These are phyloP conservation scores for Exidia glandulosa DNA, from an alignment of 768 basidiomycete species.

Conservation along the genomic window DNA sequence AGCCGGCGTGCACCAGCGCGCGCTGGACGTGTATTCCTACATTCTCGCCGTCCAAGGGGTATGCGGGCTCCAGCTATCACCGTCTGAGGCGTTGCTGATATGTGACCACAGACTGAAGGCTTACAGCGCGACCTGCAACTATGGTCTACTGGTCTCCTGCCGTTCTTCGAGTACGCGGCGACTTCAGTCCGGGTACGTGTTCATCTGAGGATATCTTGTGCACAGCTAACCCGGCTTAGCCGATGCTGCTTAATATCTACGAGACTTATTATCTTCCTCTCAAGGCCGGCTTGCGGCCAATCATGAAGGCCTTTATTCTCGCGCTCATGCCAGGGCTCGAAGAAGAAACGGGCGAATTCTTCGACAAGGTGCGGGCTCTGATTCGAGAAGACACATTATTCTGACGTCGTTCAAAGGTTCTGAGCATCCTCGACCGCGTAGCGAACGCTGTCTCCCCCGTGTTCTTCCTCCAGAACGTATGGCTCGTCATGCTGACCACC, in stretches of 20 bases:
- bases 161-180: constrained; percentile 98
- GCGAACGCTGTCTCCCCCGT: constrained; percentile 75
- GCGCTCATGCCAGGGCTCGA: constrained; percentile 91
- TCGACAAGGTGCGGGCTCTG: constrained; percentile 55
- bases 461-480: constrained; percentile 93
- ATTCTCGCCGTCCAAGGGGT: constrained; percentile 88
- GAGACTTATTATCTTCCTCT: constrained; percentile 87
- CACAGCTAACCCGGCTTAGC: constrained; percentile 33
- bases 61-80: constrained; percentile 21
- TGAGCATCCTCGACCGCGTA: constrained; percentile 67
- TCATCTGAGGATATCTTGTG: background rate
- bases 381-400: constrained; percentile 5
- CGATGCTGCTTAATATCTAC: constrained; percentile 81
- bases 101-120: constrained; percentile 63
- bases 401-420: constrained; percentile 39
- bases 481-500: constrained; percentile 86
- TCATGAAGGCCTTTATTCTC: constrained; percentile 90
- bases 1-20: constrained; percentile 92
- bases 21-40: constrained; percentile 88
- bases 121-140: constrained; percentile 74
- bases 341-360: constrained; percentile 96
- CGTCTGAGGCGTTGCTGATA: background rate
- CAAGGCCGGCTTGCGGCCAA: constrained; percentile 66
- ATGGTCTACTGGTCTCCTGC: constrained; percentile 95
- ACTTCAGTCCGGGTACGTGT: constrained; percentile 82